phyloP scores from a whole-genome alignment of 73 alveolate genomes.

The Stentor roeselii region DNA sequence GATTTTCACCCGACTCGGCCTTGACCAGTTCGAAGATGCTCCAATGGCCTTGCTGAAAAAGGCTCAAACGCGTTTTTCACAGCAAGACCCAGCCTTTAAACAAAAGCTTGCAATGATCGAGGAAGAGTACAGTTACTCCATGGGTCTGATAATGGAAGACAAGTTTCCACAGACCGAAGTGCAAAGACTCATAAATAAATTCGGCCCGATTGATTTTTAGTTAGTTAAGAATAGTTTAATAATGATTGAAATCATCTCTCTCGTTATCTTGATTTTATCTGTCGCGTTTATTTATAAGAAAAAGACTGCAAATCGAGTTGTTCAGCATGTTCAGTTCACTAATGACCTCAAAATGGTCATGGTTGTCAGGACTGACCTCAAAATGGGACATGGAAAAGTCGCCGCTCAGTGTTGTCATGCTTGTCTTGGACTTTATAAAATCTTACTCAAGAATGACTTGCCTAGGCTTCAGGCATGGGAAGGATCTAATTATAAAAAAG shows the following conservation, averaged over 20 bases:
- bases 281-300: too few species aligned
- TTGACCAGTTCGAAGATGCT: neutral
- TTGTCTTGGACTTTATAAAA: conserved; percentile 63
- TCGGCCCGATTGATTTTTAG: too few species aligned
- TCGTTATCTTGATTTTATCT: too few species aligned
- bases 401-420: conserved; percentile 99
- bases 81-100: neutral
- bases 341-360: conserved; percentile 85
- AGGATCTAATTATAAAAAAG: conserved; percentile 68
- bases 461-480: conserved; percentile 68
- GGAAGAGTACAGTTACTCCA: neutral
- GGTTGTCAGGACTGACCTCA: conserved; percentile 93
- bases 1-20: neutral
- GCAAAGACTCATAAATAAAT: neutral
- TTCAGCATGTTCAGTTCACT: neutral
- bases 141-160: neutral
- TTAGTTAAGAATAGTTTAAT: too few species aligned
- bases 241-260: too few species aligned
- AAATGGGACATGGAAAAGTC: conserved; percentile 98
- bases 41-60: neutral
- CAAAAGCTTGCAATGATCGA: neutral
- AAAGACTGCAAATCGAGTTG: neutral
- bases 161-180: neutral
- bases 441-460: conserved; percentile 10
- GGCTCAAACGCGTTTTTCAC: neutral